phyloP scores from a whole-genome alignment of 192 early-diverging fungal species.

The Coemansia sp. region DNA sequence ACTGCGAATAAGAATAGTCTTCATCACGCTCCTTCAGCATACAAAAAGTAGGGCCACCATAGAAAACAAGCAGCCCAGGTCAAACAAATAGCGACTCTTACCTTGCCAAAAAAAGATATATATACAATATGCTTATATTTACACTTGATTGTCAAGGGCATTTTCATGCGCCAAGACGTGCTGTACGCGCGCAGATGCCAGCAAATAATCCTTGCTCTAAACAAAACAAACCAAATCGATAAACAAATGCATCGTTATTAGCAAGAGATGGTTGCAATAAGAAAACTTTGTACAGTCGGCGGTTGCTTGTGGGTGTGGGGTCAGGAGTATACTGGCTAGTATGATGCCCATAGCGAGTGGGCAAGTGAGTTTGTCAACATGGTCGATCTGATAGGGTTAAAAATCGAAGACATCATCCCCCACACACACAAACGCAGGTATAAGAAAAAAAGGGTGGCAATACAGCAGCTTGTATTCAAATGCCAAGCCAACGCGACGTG shows the following conservation, averaged over 20 bases:
- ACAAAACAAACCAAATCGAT: too few species aligned
- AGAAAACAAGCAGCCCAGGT: not conserved
- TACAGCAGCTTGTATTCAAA: too few species aligned
- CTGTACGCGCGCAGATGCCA: not conserved
- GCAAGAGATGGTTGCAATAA: not conserved
- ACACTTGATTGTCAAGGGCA: not conserved
- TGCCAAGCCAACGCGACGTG: too few species aligned
- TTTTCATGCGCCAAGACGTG: too few species aligned
- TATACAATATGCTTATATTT: not conserved
- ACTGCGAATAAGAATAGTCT: slow-evolving; percentile 46
- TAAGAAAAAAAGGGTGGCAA: not conserved
- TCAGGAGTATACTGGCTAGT: slow-evolving; percentile 53
- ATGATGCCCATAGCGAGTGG: slow-evolving; percentile 52
- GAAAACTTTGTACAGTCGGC: too few species aligned
- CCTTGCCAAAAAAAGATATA: not conserved
- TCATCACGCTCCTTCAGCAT: slow-evolving; percentile 17
- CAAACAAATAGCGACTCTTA: not conserved
- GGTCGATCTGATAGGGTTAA: slow-evolving; percentile 48
- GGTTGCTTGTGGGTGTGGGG: slow-evolving; percentile 8
- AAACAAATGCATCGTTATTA: too few species aligned
- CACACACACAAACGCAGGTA: not conserved
- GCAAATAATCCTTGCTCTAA: too few species aligned
- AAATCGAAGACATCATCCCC: slow-evolving; percentile 50
- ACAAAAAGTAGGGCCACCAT: too few species aligned
- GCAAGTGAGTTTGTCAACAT: slow-evolving; percentile 40